Evolutionary conservation across 768 basidiomycete species (phyloP), one percentile per base, ranked within the genome.

Genomic region (Tulasnella sp.): DNA sequence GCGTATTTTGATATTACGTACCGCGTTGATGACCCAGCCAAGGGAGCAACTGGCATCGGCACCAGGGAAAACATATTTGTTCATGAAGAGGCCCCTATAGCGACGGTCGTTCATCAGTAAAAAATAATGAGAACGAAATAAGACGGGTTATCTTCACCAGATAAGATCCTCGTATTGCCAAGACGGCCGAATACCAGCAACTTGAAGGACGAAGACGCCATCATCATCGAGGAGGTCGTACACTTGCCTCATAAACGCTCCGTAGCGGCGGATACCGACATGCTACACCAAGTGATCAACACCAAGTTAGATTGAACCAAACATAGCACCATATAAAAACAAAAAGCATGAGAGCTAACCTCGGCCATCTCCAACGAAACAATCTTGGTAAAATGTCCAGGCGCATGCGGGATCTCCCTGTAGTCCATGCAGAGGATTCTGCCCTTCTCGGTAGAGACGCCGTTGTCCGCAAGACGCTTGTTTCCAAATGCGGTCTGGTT

Each of bases 141-240:
- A 29, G 17, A 19, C 46, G 31, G 52, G 53, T 54, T 10, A 70
- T 73, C n/a, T n/a, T 41, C 66, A 85, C 92, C 96, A 99, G 65
- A 91, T 83, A 59, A 99, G 82, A 69, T 99, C 96, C 75, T 99
- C 96, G 65, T 84, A 98, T 70, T 98, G 96, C 96, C 96, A 99
- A n/a, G 77, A 70, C 3, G 92, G 92, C 34, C 94, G 84, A 65
- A 97, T 75, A 62, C 96, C 96, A 49, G 96, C 91, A n/a, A 99
- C 94, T 73, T 99, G 96, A 74, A 93, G 79, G 46, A 98, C 88
- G 67, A 98, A 86, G 60, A 85, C 80, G 30, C 96, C 96, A 64
- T 98, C 87, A 70, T 99, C 93, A 60, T 92, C 87, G 62, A 99
- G 77, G 38, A 98, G 77, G 65, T 93, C 82, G 67, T 98, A 96